phyloP scores from a whole-genome alignment of 805 yeast species.

The Yarrowia yakushimensis region DNA sequence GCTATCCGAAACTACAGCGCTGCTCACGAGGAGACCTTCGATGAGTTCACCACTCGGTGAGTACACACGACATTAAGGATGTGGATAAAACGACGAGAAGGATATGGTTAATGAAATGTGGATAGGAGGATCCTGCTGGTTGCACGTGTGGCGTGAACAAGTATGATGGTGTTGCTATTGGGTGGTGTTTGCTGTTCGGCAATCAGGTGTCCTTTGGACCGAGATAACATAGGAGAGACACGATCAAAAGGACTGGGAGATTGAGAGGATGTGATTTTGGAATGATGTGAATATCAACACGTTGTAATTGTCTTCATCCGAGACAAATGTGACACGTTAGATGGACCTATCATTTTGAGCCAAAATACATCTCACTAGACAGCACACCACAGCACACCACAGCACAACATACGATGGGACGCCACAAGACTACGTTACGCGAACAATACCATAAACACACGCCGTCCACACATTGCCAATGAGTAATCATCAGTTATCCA shows the following conservation, averaged over 20 bases:
- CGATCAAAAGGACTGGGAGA: background rate
- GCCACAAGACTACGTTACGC: too few relatives aligned
- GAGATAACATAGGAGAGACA: too few relatives aligned
- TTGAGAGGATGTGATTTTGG: too few relatives aligned
- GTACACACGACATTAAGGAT: slow-evolving; percentile 29
- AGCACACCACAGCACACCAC: background rate
- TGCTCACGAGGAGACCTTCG: slow-evolving; percentile 87
- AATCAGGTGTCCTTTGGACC: background rate
- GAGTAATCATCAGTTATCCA: too few relatives aligned
- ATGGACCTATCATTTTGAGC: background rate
- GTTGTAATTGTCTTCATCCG: background rate
- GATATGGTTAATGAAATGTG: background rate
- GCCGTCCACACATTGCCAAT: too few relatives aligned
- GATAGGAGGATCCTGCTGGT: background rate
- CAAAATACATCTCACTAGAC: background rate
- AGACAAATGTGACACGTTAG: background rate
- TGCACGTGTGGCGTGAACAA: background rate
- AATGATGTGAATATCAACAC: background rate
- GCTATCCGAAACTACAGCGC: slow-evolving; percentile 65
- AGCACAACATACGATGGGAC: background rate
- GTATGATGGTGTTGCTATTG: background rate
- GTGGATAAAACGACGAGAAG: background rate
- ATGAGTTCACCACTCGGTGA: slow-evolving; percentile 83
- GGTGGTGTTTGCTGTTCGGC: background rate
- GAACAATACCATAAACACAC: too few relatives aligned